Evolutionary conservation across 768 basidiomycete species (phyloP).

Genomic region (Lepiota brunneoincarnata): DNA sequence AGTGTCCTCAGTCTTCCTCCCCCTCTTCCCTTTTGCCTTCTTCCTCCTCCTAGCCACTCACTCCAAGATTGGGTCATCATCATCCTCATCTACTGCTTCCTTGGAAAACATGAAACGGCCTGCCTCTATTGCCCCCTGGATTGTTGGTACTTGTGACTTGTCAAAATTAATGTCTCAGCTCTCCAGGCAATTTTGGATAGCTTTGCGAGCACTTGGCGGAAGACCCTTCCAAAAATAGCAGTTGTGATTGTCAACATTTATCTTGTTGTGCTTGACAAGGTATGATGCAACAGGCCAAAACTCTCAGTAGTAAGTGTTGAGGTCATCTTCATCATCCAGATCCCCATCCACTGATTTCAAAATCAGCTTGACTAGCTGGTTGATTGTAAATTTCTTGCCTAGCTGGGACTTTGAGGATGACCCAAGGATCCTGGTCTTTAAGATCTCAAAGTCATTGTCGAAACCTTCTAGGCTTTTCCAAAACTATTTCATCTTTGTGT

Average conservation of each 20-base stretch:
- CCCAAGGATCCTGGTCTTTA: too few species aligned
- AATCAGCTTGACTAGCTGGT: background rate
- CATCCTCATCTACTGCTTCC: too few species aligned
- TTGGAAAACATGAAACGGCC: background rate
- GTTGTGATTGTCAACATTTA: background rate
- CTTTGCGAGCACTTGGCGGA: background rate
- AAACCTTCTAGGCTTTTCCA: too few species aligned
- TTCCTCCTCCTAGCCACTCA: too few species aligned
- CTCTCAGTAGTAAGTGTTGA: background rate
- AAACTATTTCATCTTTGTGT: too few species aligned
- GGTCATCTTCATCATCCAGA: background rate
- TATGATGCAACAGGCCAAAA: background rate
- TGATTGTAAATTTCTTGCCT: background rate
- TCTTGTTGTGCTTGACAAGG: background rate
- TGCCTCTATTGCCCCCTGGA: too few species aligned
- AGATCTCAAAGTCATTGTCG: too few species aligned
- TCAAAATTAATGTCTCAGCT: background rate
- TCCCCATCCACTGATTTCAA: background rate
- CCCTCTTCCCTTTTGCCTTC: too few species aligned
- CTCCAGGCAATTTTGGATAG: background rate
- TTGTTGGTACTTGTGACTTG: background rate
- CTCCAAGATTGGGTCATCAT: too few species aligned
- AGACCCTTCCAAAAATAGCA: background rate
- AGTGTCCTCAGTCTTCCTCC: too few species aligned
- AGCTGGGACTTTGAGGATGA: background rate